Conservation (phyloP, 225 moss, liverwort and hornwort genomes). For the Anthoceros angustus region DNA sequence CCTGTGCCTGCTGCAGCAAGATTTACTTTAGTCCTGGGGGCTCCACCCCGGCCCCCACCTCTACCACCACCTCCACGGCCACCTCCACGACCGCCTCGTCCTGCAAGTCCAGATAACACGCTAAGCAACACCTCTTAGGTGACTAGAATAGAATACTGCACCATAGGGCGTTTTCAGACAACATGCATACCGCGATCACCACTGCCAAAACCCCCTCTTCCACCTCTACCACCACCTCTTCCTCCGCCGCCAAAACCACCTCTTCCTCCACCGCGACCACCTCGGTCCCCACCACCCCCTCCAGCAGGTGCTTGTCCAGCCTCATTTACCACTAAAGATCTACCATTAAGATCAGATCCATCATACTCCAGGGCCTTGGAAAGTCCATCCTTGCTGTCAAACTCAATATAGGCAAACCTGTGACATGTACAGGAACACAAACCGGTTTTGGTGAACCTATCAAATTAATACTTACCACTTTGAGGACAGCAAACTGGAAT, state of each 20-base stretch:
- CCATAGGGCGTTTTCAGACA: no score
- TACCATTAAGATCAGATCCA: constrained; percentile 38
- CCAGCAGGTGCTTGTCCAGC: constrained; percentile 30
- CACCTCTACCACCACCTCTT: constrained; percentile 26
- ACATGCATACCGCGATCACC: constrained; percentile 19
- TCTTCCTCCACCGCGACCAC: constrained; percentile 27
- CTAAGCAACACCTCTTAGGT: no score
- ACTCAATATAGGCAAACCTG: constrained; percentile 72
- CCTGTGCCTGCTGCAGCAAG: constrained; percentile 2
- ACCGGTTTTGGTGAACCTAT: no score
- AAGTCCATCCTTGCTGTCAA: constrained; percentile 32
- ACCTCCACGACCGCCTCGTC: constrained; percentile 26
- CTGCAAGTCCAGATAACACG: neutral
- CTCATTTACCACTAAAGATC: constrained; percentile 42
- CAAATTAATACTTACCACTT: neutral
- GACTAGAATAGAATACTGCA: no score
- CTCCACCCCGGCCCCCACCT: neutral
- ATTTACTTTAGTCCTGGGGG: neutral
- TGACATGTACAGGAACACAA: neutral
- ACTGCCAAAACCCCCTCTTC: constrained; percentile 11
- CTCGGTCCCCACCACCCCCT: constrained; percentile 18
- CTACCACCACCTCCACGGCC: constrained; percentile 11
- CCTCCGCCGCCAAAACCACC: constrained; percentile 24
- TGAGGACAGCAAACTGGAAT: neutral
- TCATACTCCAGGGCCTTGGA: constrained; percentile 35